These are phyloP conservation scores for Beta corolliflora DNA, from an alignment of 179 eudicot species.

Conservation along the genomic window DNA sequence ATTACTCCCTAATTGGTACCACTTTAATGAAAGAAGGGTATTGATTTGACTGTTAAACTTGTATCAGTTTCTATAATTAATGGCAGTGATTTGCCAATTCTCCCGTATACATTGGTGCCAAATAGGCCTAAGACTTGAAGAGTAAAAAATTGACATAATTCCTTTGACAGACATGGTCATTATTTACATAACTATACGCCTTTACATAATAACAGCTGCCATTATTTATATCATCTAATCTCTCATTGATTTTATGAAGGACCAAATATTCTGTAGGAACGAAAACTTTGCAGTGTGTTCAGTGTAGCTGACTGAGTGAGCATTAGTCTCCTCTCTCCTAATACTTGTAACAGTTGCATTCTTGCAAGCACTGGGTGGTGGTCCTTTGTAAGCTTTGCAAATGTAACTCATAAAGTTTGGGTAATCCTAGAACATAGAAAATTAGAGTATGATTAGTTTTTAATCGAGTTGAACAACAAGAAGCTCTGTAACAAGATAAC, in stretches of 20 bases:
- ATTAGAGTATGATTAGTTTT: background rate
- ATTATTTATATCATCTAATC: background rate
- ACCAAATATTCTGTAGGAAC: constrained; percentile 26
- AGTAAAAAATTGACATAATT: background rate
- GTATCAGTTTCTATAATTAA: background rate
- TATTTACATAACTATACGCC: background rate
- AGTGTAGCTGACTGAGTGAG: constrained; percentile 30
- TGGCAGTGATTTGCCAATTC: background rate
- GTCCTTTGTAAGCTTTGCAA: constrained; percentile 78
- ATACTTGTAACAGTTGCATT: constrained; percentile 27
- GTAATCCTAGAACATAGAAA: constrained; percentile 50
- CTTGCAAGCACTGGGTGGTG: constrained; percentile 59
- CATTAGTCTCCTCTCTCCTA: constrained; percentile 24
- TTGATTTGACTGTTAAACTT: too few species aligned
- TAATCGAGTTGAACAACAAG: background rate
- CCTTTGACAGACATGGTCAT: background rate
- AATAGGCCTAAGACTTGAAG: too few species aligned
- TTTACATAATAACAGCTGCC: background rate
- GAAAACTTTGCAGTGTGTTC: constrained; percentile 27
- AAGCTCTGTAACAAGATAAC: background rate
- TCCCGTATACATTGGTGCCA: background rate
- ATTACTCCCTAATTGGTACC: too few species aligned
- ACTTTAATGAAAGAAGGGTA: too few species aligned
- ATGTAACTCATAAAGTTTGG: constrained; percentile 57
- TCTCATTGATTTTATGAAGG: constrained; percentile 35